Evolutionary conservation across 2,329 filamentous ascomycete species (phyloP), one percentile per base, ranked within the genome.

Genomic region (Phyllosticta paracitricarpa): DNA sequence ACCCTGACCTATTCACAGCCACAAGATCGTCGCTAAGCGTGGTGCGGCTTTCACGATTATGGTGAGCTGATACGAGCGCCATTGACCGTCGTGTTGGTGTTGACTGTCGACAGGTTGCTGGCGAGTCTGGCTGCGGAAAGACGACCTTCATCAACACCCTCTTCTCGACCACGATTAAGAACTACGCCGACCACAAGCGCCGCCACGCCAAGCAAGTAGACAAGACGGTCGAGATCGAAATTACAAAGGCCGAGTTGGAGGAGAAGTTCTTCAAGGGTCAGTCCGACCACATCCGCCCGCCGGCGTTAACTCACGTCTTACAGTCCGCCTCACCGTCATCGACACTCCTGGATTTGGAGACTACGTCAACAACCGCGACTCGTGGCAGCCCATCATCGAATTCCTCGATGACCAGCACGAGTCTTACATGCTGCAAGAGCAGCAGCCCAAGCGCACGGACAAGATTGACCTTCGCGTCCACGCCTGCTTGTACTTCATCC

Each of bases 261-360:
- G 94, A 99, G 88, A 99, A 99, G 83, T 99, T 99, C 84, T 99
- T 99, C 88, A 99, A 99, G 85, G 93, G 93, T 97, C 70, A 66
- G 66, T 54, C 40, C 25, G 55, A 54, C 48, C 12, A 59, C 54
- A 54, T 22, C 25, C 40, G 7, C 30, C 17, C n/a, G 40, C n/a
- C 17, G 40, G 51, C 60, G 22, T 56, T 51, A 22, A 48, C 57
- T 59, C 17, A 61, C 51, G 28, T 40, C 63, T 67, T 69, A 59
- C 73, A 97, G 94, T 99, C 75, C 94, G 94, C 75, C 81, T 99
- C 73, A 99, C 94, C 66, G 94, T 99, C 72, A 99, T 99, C 75
- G 94, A 99, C 77, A 99, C 94, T 66, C 94, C 94, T 71, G 94
- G 94, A 70, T 99, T 99, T 74, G 94, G 94, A 77, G 94, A 99